A percentile compares a stretch with the other conserved stretches of the same genome.
These are phyloP conservation scores for Ogataea henricii DNA, from an alignment of 805 yeast genomes.

Conservation along the genomic window DNA sequence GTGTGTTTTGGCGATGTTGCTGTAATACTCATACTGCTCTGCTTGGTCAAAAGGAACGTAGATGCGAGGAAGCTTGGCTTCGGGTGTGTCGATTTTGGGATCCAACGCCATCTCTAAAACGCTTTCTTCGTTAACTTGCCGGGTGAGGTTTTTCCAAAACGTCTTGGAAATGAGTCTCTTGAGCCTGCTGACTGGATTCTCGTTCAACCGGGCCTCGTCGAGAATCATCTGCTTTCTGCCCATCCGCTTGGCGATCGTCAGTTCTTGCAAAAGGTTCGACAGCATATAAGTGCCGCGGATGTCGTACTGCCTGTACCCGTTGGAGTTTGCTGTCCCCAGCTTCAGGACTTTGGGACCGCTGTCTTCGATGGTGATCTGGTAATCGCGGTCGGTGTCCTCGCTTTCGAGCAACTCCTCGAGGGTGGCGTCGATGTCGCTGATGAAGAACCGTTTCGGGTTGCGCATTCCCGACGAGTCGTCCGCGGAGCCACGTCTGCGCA, in stretches of 20 bases:
- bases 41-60: constrained; percentile 70
- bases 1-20: constrained; percentile 49
- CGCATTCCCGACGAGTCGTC: constrained; percentile 45
- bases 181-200: constrained; percentile 82
- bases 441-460: constrained; percentile 57
- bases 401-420: constrained; percentile 63
- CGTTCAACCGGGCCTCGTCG: constrained; percentile 82
- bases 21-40: constrained; percentile 74
- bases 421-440: constrained; percentile 74
- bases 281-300: constrained; percentile 89
- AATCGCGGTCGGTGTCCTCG: constrained; percentile 85
- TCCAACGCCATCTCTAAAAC: constrained; percentile 74
- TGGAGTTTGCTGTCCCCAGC: constrained; percentile 81
- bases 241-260: constrained; percentile 79
- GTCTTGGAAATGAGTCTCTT: constrained; percentile 69
- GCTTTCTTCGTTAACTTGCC: constrained; percentile 63
- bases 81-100: constrained; percentile 67
- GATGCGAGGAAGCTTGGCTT: constrained; percentile 67
- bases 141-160: constrained; percentile 80
- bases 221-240: constrained; percentile 77
- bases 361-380: constrained; percentile 84
- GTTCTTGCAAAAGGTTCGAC: constrained; percentile 82
- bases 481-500: constrained; percentile 53
- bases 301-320: constrained; percentile 72
- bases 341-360: constrained; percentile 80